A percentile compares a stretch with the other conserved stretches of the same genome.
These are phyloP conservation scores for Zygosaccharomyces pseudobailii DNA, from an alignment of 1,139 yeast species.

Conservation along the genomic window DNA sequence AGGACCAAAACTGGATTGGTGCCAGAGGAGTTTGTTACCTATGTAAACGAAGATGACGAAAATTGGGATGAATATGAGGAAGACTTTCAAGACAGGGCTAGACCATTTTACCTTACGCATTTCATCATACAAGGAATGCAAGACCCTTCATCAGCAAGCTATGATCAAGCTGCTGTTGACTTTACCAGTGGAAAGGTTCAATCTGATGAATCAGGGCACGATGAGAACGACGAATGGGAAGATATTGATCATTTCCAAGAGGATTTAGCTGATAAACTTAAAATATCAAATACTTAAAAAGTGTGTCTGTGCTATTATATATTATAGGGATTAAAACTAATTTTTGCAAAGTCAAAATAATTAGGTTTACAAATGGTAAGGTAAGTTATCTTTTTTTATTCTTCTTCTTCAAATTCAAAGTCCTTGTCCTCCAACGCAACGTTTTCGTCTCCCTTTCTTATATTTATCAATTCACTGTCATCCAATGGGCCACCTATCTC, in stretches of 20 bases:
- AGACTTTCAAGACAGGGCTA: conserved; percentile 27
- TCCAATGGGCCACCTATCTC: conserved; percentile 57
- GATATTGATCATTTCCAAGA: conserved; percentile 31
- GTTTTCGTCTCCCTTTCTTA: conserved; percentile 43
- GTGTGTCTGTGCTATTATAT: conserved; percentile 2
- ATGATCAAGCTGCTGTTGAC: conserved; percentile 5
- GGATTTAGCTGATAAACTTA: conserved; percentile 17
- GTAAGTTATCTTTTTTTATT: not conserved
- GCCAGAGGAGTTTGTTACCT: conserved; percentile 89
- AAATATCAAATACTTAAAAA: conserved; percentile 7
- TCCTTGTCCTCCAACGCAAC: conserved; percentile 38
- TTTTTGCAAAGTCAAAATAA: not conserved
- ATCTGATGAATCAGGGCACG: conserved; percentile 9
- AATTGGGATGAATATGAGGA: conserved; percentile 18
- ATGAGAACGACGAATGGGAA: conserved; percentile 36
- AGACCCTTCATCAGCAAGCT: conserved; percentile 3
- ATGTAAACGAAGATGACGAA: conserved; percentile 35
- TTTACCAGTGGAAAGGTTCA: conserved; percentile 11
- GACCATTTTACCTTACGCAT: conserved; percentile 34
- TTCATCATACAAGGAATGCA: conserved; percentile 28
- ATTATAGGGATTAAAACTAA: conserved; percentile 1
- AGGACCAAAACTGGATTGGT: conserved; percentile 68
- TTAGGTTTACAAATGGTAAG: not conserved
- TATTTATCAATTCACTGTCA: conserved; percentile 35
- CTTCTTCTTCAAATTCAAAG: conserved; percentile 21